These are phyloP conservation scores for Aspergillus steynii DNA, from an alignment of 495 filamentous ascomycete genomes.

Conservation along the genomic window DNA sequence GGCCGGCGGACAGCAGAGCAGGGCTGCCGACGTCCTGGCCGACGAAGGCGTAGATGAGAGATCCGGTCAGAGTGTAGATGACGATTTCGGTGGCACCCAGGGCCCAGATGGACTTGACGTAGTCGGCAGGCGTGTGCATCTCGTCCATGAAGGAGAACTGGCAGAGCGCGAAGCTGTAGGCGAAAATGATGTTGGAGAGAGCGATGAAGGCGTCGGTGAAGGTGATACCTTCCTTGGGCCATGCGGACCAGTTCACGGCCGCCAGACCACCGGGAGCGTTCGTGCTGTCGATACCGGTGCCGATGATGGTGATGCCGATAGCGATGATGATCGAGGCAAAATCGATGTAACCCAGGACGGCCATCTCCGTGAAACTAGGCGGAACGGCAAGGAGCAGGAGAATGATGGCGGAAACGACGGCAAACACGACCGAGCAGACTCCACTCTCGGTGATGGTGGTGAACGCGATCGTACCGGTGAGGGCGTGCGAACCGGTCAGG, in stretches of 20 bases:
- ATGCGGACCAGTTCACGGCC: slow-evolving; percentile 38
- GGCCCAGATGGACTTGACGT: slow-evolving; percentile 58
- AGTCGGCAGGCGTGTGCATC: slow-evolving; percentile 67
- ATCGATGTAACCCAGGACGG: slow-evolving; percentile 60
- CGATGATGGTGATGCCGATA: slow-evolving; percentile 68
- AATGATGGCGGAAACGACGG: slow-evolving; percentile 59
- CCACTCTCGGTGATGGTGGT: slow-evolving; percentile 59
- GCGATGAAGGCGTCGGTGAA: slow-evolving; percentile 53
- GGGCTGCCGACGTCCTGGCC: slow-evolving; percentile 65
- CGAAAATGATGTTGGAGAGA: slow-evolving; percentile 72
- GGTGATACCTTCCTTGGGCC: slow-evolving; percentile 33
- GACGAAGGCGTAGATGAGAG: slow-evolving; percentile 67
- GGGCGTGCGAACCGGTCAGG: slow-evolving; percentile 67
- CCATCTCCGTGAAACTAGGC: slow-evolving; percentile 50
- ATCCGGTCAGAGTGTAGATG: slow-evolving; percentile 66
- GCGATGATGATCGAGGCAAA: slow-evolving; percentile 64
- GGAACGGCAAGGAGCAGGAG: slow-evolving; percentile 62
- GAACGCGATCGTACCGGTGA: slow-evolving; percentile 70
- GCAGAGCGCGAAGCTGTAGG: slow-evolving; percentile 62
- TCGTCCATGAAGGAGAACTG: slow-evolving; percentile 74
- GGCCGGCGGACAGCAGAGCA: slow-evolving; percentile 62
- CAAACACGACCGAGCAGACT: slow-evolving; percentile 63
- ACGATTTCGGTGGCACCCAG: slow-evolving; percentile 60
- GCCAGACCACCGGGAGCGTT: slow-evolving; percentile 30
- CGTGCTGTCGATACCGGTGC: slow-evolving; percentile 49